These are phyloP conservation scores for Danielia oregonensis DNA, from an alignment of 805 yeast genomes.

Conservation along the genomic window DNA sequence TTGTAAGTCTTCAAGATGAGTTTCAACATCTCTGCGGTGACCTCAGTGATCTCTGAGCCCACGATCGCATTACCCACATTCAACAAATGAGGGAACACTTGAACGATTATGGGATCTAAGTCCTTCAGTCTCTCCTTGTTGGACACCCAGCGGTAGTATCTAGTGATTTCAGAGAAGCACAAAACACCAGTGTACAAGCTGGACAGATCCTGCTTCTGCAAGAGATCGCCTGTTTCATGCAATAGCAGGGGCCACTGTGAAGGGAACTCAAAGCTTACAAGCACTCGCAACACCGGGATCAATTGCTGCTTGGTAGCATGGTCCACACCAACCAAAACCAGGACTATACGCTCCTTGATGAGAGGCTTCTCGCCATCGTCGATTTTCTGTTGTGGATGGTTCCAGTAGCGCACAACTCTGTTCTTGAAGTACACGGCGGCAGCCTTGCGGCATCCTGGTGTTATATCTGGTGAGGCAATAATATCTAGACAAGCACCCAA, in stretches of 20 bases:
- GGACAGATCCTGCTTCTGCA: constrained; percentile 26
- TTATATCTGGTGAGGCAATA: constrained; percentile 44
- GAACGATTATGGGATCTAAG: constrained; percentile 45
- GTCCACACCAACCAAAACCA: constrained; percentile 47
- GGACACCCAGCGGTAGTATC: constrained; percentile 67
- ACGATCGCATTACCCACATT: constrained; percentile 54
- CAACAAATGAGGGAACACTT: constrained; percentile 64
- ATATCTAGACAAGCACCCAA: constrained; percentile 80
- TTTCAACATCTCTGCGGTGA: constrained; percentile 68
- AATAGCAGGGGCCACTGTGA: constrained; percentile 36
- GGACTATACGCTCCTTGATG: constrained; percentile 64
- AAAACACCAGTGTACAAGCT: constrained; percentile 61
- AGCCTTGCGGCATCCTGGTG: constrained; percentile 52
- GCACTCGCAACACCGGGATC: constrained; percentile 37
- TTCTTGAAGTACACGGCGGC: constrained; percentile 85
- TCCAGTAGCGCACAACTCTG: constrained; percentile 64
- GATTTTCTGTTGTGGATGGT: constrained; percentile 28
- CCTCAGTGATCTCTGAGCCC: constrained; percentile 27
- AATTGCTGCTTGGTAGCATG: constrained; percentile 37
- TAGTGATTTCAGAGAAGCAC: constrained; percentile 64
- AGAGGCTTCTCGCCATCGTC: constrained; percentile 71
- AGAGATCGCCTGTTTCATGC: constrained; percentile 27
- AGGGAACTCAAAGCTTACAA: constrained; percentile 33
- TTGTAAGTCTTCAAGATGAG: constrained; percentile 73
- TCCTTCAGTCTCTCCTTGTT: constrained; percentile 38